phyloP scores from a whole-genome alignment of 164 flowering plant genomes.

The Akebia trifoliata region DNA sequence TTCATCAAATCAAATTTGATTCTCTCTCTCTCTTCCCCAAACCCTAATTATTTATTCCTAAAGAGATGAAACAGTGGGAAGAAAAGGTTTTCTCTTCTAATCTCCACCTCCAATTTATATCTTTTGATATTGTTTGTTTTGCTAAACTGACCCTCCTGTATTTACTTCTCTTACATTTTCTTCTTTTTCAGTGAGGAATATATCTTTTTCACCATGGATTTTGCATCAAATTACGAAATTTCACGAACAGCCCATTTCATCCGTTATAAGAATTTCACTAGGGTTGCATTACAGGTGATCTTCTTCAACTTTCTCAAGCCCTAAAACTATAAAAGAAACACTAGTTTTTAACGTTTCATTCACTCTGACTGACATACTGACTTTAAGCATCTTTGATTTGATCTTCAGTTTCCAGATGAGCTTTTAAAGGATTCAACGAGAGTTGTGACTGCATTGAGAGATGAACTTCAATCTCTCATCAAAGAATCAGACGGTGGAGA shows the following conservation, averaged over 20 bases:
- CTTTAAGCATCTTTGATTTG: not conserved
- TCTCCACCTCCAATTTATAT: too few relatives aligned
- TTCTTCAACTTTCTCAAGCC: not conserved
- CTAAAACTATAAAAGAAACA: not conserved
- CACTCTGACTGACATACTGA: not conserved
- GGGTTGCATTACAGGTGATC: constrained; percentile 75
- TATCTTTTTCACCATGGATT: constrained; percentile 36
- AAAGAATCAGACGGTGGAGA: constrained; percentile 12
- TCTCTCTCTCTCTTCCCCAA: too few relatives aligned
- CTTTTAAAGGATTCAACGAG: constrained; percentile 65
- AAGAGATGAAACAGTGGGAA: too few relatives aligned
- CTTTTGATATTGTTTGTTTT: too few relatives aligned
- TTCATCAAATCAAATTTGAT: too few relatives aligned
- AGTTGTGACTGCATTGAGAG: constrained; percentile 48
- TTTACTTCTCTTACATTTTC: not conserved
- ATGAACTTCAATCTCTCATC: constrained; percentile 26
- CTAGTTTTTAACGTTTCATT: not conserved
- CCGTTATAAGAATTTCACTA: constrained; percentile 36
- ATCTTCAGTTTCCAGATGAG: constrained; percentile 79
- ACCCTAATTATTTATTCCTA: too few relatives aligned
- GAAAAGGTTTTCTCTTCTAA: too few relatives aligned
- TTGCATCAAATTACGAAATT: constrained; percentile 61
- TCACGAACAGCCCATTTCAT: constrained; percentile 61
- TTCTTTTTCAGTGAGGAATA: not conserved
- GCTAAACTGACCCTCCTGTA: too few relatives aligned